Evolutionary conservation across 352 stramenopile genomes (phyloP).

Genomic region (Globisporangium iwayamae): DNA sequence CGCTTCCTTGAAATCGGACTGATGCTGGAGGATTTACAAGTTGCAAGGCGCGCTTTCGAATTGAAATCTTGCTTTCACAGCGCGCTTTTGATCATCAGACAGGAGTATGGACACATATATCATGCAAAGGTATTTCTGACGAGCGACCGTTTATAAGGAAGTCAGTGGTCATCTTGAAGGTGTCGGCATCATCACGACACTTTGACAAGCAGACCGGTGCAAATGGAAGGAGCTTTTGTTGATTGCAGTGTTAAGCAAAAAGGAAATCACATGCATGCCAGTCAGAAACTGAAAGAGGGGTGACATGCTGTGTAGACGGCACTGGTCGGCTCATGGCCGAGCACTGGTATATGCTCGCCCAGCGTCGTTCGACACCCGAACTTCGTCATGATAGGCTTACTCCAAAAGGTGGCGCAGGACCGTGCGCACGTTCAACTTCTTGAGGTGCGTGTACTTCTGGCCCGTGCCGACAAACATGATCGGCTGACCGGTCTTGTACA

Average conservation of each 20-base stretch:
- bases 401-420: slow-evolving; percentile 95
- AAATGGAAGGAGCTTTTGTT: neutral
- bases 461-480: slow-evolving; percentile 99
- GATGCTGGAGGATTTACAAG: too few relatives aligned
- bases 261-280: neutral
- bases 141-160: too few relatives aligned
- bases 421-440: slow-evolving; percentile 95
- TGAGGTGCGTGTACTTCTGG: slow-evolving; percentile 99
- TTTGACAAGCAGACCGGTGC: neutral
- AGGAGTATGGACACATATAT: too few relatives aligned
- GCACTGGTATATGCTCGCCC: neutral
- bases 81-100: too few relatives aligned
- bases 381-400: slow-evolving; percentile 30
- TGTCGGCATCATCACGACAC: neutral
- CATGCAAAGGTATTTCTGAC: too few relatives aligned
- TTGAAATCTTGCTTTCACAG: too few relatives aligned
- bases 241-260: neutral
- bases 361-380: neutral
- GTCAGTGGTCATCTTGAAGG: neutral
- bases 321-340: neutral
- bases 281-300: neutral
- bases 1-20: neutral
- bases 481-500: slow-evolving; percentile 97
- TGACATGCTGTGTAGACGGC: neutral
- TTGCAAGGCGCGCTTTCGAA: too few relatives aligned